Percentiles rank a stretch among this genome's conserved stretches.
These are phyloP conservation scores for Ascochyta lentis DNA, from an alignment of 2,329 filamentous ascomycete species.

Conservation along the genomic window DNA sequence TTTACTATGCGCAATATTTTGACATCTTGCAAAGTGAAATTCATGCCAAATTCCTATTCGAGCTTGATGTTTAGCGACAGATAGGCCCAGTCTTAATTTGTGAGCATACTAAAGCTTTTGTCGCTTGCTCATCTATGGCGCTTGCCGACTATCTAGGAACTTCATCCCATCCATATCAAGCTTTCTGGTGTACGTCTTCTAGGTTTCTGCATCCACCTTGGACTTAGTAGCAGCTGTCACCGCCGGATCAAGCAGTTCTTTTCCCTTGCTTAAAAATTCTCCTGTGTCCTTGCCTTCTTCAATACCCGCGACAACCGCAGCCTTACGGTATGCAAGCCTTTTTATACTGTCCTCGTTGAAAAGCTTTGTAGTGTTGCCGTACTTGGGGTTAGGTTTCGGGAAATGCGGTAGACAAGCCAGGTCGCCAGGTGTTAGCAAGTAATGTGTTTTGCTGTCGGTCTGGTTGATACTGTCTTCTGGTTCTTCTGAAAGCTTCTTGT, in stretches of 20 bases:
- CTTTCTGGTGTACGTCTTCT: not conserved
- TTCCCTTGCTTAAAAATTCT: not conserved
- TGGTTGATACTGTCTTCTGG: slow-evolving; percentile 20
- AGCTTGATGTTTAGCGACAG: too few relatives aligned
- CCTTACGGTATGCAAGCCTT: not conserved
- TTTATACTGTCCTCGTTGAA: slow-evolving; percentile 18
- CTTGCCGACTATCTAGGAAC: not conserved
- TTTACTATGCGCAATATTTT: too few relatives aligned
- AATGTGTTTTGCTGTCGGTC: slow-evolving; percentile 19
- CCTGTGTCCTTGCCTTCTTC: not conserved
- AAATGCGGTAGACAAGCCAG: slow-evolving; percentile 17
- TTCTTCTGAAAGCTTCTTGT: slow-evolving; percentile 15
- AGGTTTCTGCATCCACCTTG: not conserved
- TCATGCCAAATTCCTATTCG: too few relatives aligned
- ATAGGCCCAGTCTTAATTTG: too few relatives aligned
- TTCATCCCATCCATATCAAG: not conserved
- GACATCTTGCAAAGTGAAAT: too few relatives aligned
- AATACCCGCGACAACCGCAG: not conserved
- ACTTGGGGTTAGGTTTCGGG: slow-evolving; percentile 16
- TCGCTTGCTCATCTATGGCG: not conserved
- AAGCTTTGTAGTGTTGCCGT: slow-evolving; percentile 23
- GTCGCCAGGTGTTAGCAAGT: slow-evolving; percentile 14
- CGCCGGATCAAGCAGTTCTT: not conserved
- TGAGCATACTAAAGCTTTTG: not conserved
- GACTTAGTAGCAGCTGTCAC: not conserved